These are phyloP conservation scores for Pouteria campechiana DNA, from an alignment of 179 eudicot species.

Conservation along the genomic window DNA sequence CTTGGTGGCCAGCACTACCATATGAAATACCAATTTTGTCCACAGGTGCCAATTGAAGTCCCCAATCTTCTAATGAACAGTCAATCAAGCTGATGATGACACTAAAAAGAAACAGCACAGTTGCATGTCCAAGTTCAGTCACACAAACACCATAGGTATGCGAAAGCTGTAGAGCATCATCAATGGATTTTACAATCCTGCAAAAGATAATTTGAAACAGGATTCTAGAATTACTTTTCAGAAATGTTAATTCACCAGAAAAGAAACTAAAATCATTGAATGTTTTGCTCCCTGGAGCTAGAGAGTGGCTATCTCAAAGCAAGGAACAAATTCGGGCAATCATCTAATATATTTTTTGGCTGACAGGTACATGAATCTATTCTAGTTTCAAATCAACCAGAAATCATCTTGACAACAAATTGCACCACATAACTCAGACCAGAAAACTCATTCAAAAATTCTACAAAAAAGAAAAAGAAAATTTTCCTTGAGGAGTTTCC, in stretches of 20 bases:
- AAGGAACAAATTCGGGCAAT: too few relatives aligned
- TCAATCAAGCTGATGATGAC: conserved; percentile 19
- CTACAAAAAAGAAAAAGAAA: neutral
- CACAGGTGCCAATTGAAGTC: conserved; percentile 12
- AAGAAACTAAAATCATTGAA: too few relatives aligned
- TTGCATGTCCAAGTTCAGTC: conserved; percentile 17
- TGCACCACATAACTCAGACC: too few relatives aligned
- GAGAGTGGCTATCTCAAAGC: too few relatives aligned
- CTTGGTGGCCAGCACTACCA: conserved; percentile 1
- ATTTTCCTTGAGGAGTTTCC: neutral
- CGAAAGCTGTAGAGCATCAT: conserved; percentile 29
- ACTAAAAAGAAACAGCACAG: conserved; percentile 14
- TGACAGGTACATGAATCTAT: too few relatives aligned
- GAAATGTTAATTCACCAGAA: too few relatives aligned
- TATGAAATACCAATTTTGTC: neutral
- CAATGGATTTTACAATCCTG: conserved; percentile 26
- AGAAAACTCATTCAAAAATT: too few relatives aligned
- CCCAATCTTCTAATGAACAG: conserved; percentile 18
- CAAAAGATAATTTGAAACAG: neutral
- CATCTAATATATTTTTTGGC: too few relatives aligned
- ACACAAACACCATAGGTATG: conserved; percentile 13
- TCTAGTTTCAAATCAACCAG: too few relatives aligned
- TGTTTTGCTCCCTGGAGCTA: too few relatives aligned
- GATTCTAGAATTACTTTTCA: too few relatives aligned
- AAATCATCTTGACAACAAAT: too few relatives aligned